Evolutionary conservation across 306 rosid species (phyloP).

Genomic region (Prunus kanzakura): DNA sequence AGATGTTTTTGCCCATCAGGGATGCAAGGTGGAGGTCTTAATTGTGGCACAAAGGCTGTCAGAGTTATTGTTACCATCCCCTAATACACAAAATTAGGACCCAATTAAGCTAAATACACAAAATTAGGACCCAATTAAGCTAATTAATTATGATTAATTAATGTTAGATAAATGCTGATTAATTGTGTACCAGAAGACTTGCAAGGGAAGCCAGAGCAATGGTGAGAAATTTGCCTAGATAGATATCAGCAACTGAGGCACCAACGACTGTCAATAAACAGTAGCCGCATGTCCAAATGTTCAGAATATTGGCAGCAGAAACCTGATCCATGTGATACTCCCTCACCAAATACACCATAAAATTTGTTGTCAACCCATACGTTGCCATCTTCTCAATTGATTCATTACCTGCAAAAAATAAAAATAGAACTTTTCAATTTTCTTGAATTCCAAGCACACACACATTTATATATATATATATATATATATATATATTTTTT

Average conservation of each 20-base stretch:
- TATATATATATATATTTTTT: too few relatives aligned
- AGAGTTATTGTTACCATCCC: conserved; percentile 57
- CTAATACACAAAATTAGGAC: conserved; percentile 17
- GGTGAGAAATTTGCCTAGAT: conserved; percentile 37
- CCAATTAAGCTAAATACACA: background rate
- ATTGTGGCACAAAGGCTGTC: conserved; percentile 46
- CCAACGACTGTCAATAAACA: conserved; percentile 38
- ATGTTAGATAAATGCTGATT: background rate
- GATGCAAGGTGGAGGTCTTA: conserved; percentile 53
- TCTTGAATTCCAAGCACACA: too few relatives aligned
- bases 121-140: background rate
- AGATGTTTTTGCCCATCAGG: conserved; percentile 7
- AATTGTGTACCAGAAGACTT: conserved; percentile 41
- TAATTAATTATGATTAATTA: background rate
- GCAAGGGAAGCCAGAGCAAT: conserved; percentile 41
- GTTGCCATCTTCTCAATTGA: conserved; percentile 53
- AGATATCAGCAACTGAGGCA: conserved; percentile 44
- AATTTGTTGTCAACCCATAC: conserved; percentile 39
- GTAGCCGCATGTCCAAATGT: conserved; percentile 33
- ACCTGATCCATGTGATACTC: conserved; percentile 56
- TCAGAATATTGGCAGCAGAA: conserved; percentile 38
- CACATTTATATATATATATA: background rate
- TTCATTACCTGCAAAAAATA: conserved; percentile 42
- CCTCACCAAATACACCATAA: conserved; percentile 43
- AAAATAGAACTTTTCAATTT: background rate